These are phyloP conservation scores for Senecio squalidus DNA, from an alignment of 140 eudicot species.

Conservation along the genomic window DNA sequence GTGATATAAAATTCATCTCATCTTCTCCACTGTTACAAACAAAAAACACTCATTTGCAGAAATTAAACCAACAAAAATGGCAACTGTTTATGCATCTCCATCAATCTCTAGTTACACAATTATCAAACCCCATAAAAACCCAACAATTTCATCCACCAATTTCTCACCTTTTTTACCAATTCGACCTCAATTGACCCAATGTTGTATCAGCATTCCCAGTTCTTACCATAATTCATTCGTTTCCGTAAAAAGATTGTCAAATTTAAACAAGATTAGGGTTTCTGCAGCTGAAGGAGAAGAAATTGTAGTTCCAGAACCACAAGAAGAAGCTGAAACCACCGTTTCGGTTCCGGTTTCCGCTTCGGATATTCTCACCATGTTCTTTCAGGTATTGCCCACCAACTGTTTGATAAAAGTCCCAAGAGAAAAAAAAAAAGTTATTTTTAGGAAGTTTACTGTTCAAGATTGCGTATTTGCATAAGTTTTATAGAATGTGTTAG, in stretches of 20 bases:
- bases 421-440: no score
- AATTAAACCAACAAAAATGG: slow-evolving; percentile 34
- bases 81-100: slow-evolving; percentile 44
- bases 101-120: slow-evolving; percentile 16
- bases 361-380: slow-evolving; percentile 84
- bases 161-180: slow-evolving; percentile 21
- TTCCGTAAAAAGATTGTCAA: slow-evolving; percentile 12
- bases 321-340: slow-evolving; percentile 41
- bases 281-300: slow-evolving; percentile 48
- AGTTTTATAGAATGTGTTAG: no score
- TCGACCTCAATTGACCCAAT: slow-evolving; percentile 8
- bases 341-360: slow-evolving; percentile 83
- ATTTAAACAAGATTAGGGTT: slow-evolving; percentile 35
- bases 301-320: slow-evolving; percentile 31
- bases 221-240: neutral
- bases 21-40: neutral
- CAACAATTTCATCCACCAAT: neutral
- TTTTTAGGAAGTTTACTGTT: no score
- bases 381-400: slow-evolving; percentile 56
- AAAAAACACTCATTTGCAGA: neutral
- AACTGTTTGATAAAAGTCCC: slow-evolving; percentile 17
- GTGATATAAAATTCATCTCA: slow-evolving; percentile 9
- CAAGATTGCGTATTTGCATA: no score
- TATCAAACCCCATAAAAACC: slow-evolving; percentile 30
- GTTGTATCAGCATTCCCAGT: slow-evolving; percentile 11